These are phyloP conservation scores for Candida montana DNA, from an alignment of 805 yeast genomes.

Conservation along the genomic window DNA sequence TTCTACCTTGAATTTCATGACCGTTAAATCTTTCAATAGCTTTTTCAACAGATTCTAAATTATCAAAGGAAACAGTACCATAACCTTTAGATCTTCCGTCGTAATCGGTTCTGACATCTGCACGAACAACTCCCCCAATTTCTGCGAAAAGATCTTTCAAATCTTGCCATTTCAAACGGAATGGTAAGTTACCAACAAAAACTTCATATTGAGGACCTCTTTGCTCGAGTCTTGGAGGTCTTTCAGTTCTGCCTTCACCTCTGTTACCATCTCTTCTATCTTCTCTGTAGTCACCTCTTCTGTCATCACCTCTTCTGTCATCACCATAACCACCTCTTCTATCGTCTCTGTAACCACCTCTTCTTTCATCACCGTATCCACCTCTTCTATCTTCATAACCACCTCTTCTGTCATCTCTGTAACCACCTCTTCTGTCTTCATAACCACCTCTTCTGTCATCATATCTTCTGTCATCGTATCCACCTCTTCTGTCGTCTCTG, in stretches of 20 bases:
- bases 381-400: slow-evolving; percentile 9
- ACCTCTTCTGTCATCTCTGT: slow-evolving; percentile 16
- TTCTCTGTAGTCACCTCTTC: slow-evolving; percentile 16
- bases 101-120: slow-evolving; percentile 64
- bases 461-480: slow-evolving; percentile 11
- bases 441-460: slow-evolving; percentile 11
- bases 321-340: slow-evolving; percentile 16
- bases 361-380: slow-evolving; percentile 11
- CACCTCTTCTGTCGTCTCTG: slow-evolving; percentile 6
- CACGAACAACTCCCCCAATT: slow-evolving; percentile 74
- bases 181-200: slow-evolving; percentile 80
- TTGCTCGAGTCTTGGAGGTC: slow-evolving; percentile 18
- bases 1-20: slow-evolving; percentile 68
- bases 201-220: slow-evolving; percentile 41
- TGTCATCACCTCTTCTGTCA: slow-evolving; percentile 19
- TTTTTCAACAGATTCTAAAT: slow-evolving; percentile 58
- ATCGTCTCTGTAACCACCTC: slow-evolving; percentile 9
- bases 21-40: slow-evolving; percentile 73
- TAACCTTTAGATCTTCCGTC: slow-evolving; percentile 80
- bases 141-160: slow-evolving; percentile 78
- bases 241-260: slow-evolving; percentile 11
- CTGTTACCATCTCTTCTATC: slow-evolving; percentile 14
- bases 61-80: slow-evolving; percentile 72
- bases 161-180: slow-evolving; percentile 75
- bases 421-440: slow-evolving; percentile 5